Evolutionary conservation across 2,329 filamentous ascomycete species (phyloP).

Genomic region (Trichothecium roseum): DNA sequence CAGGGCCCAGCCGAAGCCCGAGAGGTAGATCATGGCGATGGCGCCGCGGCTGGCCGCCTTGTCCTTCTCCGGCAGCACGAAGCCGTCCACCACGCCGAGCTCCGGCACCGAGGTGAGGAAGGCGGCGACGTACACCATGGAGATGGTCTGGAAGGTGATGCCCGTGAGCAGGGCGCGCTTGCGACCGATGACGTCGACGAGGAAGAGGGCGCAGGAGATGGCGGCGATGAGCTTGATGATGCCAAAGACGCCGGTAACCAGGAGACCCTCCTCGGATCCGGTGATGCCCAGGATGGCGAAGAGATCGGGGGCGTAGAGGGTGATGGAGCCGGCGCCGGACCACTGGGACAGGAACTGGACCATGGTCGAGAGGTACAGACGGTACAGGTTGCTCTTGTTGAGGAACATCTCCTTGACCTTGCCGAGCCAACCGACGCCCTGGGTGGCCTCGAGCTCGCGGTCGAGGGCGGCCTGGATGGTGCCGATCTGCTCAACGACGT

Average conservation of each 20-base stretch:
- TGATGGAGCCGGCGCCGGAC: slow-evolving; percentile 64
- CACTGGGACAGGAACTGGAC: slow-evolving; percentile 66
- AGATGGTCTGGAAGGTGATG: slow-evolving; percentile 47
- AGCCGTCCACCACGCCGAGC: slow-evolving; percentile 26
- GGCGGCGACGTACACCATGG: slow-evolving; percentile 52
- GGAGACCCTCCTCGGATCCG: slow-evolving; percentile 57
- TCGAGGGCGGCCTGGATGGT: slow-evolving; percentile 57
- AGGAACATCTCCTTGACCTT: slow-evolving; percentile 59
- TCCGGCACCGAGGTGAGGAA: slow-evolving; percentile 55
- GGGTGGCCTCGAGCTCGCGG: slow-evolving; percentile 61
- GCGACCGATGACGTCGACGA: slow-evolving; percentile 69
- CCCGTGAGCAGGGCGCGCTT: slow-evolving; percentile 55
- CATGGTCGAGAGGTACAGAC: slow-evolving; percentile 57
- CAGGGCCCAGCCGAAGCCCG: slow-evolving; percentile 58
- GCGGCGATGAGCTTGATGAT: slow-evolving; percentile 61
- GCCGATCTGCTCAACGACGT: slow-evolving; percentile 50
- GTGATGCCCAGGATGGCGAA: slow-evolving; percentile 63
- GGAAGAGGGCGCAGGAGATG: slow-evolving; percentile 62
- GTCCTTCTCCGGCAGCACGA: slow-evolving; percentile 25
- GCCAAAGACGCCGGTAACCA: slow-evolving; percentile 67
- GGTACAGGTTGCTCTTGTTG: slow-evolving; percentile 59
- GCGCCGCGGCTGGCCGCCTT: slow-evolving; percentile 53
- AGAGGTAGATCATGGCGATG: slow-evolving; percentile 64
- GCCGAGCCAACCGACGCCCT: slow-evolving; percentile 53
- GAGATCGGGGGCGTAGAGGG: slow-evolving; percentile 64